A percentile compares a stretch with the other conserved stretches of the same genome.
Conservation (phyloP, 129 eudicot species). For the Solidago caesia region DNA sequence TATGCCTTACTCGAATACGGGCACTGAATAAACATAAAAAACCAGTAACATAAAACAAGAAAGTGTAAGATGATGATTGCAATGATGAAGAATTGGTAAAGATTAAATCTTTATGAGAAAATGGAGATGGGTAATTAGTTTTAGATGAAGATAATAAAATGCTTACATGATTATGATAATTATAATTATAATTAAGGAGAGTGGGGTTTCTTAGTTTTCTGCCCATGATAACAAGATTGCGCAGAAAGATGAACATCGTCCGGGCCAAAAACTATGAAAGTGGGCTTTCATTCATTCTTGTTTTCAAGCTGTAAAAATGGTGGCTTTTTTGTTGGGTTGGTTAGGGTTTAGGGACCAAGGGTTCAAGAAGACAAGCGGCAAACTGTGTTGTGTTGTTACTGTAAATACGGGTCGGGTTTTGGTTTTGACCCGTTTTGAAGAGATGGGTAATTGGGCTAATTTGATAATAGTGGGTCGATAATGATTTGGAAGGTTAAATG, state of each 20-base stretch:
- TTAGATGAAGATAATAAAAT: slow-evolving; percentile 29
- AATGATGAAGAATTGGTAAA: slow-evolving; percentile 17
- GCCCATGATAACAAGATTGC: slow-evolving; percentile 47
- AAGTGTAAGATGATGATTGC: slow-evolving; percentile 25
- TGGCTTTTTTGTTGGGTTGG: slow-evolving; percentile 20
- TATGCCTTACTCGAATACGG: slow-evolving; percentile 39
- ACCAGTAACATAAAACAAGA: slow-evolving; percentile 42
- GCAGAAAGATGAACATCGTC: slow-evolving; percentile 64
- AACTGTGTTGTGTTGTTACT: slow-evolving; percentile 7
- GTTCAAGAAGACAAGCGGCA: slow-evolving; percentile 54
- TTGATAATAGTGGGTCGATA: no score
- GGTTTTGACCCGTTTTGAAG: slow-evolving; percentile 12
- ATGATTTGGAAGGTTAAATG: no score
- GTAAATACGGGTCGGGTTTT: slow-evolving; percentile 24
- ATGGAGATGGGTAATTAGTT: not conserved
- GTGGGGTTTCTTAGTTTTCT: slow-evolving; percentile 33
- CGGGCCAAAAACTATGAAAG: slow-evolving; percentile 14
- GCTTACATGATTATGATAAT: slow-evolving; percentile 35
- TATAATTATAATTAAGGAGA: slow-evolving; percentile 25
- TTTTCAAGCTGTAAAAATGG: not conserved
- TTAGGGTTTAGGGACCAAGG: slow-evolving; percentile 47
- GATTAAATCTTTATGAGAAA: not conserved
- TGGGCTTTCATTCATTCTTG: slow-evolving; percentile 34
- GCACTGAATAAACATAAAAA: slow-evolving; percentile 44
- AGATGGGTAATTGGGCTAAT: no score